These are phyloP conservation scores for Tricholoma hemisulphureum DNA, from an alignment of 768 basidiomycete genomes.

Conservation along the genomic window DNA sequence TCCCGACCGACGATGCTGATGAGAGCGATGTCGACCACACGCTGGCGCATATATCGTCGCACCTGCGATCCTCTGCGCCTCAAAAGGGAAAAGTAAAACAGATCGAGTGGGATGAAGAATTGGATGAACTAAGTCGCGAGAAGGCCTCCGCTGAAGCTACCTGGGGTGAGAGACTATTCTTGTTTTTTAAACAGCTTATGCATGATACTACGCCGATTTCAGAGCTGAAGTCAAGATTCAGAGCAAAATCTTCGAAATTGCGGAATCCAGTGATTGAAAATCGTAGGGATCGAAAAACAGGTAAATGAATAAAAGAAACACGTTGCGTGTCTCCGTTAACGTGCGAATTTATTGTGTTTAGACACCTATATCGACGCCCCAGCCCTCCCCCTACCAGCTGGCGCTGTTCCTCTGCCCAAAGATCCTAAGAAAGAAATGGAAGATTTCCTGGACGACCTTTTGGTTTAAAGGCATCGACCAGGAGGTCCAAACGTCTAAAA, in stretches of 20 bases:
- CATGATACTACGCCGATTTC: background rate
- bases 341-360: background rate
- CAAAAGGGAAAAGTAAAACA: constrained; percentile 62
- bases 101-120: constrained; percentile 65
- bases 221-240: constrained; percentile 62
- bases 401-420: constrained; percentile 1
- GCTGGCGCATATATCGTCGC: constrained; percentile 51
- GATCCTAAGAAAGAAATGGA: constrained; percentile 16
- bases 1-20: constrained; percentile 27
- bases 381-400: constrained; percentile 16
- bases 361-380: constrained; percentile 18
- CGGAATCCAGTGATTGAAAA: constrained; percentile 32
- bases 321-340: no score
- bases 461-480: background rate
- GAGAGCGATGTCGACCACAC: constrained; percentile 61
- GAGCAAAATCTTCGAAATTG: constrained; percentile 52
- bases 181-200: background rate
- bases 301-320: no score
- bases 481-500: background rate
- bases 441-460: constrained; percentile 10
- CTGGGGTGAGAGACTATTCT: constrained; percentile 48
- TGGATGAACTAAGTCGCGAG: constrained; percentile 66
- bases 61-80: constrained; percentile 15
- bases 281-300: constrained; percentile 37
- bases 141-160: constrained; percentile 75